Conservation (phyloP, 192 early-diverging fungal species). For the Mortierella alpina region DNA sequence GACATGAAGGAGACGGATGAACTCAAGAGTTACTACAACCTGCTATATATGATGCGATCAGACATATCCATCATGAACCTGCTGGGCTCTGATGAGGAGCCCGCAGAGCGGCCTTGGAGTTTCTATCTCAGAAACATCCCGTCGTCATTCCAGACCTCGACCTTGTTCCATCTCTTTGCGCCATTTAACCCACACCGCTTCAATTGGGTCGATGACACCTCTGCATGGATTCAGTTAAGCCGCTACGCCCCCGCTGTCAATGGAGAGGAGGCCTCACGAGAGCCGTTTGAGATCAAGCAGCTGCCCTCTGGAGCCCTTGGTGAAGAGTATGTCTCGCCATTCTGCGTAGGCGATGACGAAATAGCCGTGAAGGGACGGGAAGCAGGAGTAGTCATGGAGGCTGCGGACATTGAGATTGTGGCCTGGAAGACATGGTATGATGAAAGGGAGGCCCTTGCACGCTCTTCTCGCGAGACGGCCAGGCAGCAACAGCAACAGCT, state of each 20-base stretch:
- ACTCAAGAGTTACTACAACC: slow-evolving; percentile 61
- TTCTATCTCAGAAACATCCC: slow-evolving; percentile 70
- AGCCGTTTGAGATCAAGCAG: slow-evolving; percentile 11
- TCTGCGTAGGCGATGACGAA: slow-evolving; percentile 37
- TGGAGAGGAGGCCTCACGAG: slow-evolving; percentile 10
- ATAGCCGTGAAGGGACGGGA: slow-evolving; percentile 33
- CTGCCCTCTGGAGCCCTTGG: slow-evolving; percentile 54
- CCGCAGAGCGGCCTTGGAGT: slow-evolving; percentile 55
- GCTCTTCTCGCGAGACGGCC: slow-evolving; percentile 4
- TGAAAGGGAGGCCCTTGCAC: slow-evolving; percentile 20
- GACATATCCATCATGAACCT: slow-evolving; percentile 71
- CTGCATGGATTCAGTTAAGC: slow-evolving; percentile 65
- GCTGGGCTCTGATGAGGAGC: slow-evolving; percentile 58
- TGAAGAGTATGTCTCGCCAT: slow-evolving; percentile 37
- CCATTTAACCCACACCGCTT: slow-evolving; percentile 58
- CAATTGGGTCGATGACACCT: slow-evolving; percentile 61
- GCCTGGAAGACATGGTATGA: slow-evolving; percentile 50
- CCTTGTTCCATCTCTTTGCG: slow-evolving; percentile 61
- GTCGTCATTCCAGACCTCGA: slow-evolving; percentile 50
- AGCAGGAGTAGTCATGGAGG: slow-evolving; percentile 50
- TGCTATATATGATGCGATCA: slow-evolving; percentile 74
- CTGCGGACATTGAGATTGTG: slow-evolving; percentile 55
- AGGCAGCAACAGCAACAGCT: slow-evolving; percentile 7
- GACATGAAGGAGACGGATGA: slow-evolving; percentile 28
- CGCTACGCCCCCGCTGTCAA: slow-evolving; percentile 16